Evolutionary conservation across 225 moss, liverwort and hornwort genomes (phyloP).

Genomic region (Physcomitrellopsis africana): DNA sequence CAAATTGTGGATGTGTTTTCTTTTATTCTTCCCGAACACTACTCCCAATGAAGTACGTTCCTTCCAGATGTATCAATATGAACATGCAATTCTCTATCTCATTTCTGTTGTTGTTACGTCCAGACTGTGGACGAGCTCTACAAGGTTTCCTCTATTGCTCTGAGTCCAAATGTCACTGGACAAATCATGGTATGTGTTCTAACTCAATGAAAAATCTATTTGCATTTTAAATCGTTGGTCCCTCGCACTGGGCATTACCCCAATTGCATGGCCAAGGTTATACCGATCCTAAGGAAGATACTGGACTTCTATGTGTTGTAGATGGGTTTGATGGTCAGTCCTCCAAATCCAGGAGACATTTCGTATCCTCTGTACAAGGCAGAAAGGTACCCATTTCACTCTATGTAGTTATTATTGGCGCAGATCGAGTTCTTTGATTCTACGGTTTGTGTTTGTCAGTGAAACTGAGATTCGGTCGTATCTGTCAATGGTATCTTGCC

Average conservation of each 20-base stretch:
- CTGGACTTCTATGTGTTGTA: slow-evolving; percentile 30
- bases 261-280: not conserved
- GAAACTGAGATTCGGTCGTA: not conserved
- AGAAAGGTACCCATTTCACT: slow-evolving; percentile 66
- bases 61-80: not conserved
- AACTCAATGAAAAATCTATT: not conserved
- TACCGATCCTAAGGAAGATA: not conserved
- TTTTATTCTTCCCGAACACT: not conserved
- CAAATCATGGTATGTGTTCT: slow-evolving; percentile 73
- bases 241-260: not conserved
- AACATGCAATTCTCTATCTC: not conserved
- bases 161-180: slow-evolving; percentile 88
- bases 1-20: not conserved
- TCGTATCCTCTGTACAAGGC: slow-evolving; percentile 67
- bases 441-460: not conserved
- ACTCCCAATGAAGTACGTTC: not conserved
- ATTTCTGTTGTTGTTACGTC: not conserved
- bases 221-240: not conserved
- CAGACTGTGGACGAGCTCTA: slow-evolving; percentile 93
- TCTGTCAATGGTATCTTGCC: not conserved
- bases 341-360: slow-evolving; percentile 73
- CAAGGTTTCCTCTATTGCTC: slow-evolving; percentile 87
- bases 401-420: not conserved
- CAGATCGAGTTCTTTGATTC: not conserved
- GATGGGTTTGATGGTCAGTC: slow-evolving; percentile 93